Conservation (phyloP, 257 asterid genomes). For the Thymus mandschuricus region DNA sequence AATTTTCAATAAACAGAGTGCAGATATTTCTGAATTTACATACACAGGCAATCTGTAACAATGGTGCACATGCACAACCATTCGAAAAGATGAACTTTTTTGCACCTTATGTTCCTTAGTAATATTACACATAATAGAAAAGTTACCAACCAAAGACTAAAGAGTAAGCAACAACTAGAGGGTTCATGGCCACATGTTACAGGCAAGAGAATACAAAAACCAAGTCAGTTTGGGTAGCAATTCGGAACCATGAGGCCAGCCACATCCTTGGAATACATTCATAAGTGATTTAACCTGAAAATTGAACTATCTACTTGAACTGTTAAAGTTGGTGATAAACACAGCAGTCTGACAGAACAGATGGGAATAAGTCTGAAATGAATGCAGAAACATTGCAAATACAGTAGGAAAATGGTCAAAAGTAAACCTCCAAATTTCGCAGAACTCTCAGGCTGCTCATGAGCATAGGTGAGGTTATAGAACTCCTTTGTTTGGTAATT, state of each 20-base stretch:
- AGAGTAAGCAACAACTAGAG: slow-evolving; percentile 25
- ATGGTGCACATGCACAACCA: slow-evolving; percentile 14
- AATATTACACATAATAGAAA: slow-evolving; percentile 3
- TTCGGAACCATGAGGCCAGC: slow-evolving; percentile 6
- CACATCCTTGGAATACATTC: slow-evolving; percentile 14
- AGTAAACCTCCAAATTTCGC: slow-evolving; percentile 83
- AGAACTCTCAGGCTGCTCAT: slow-evolving; percentile 91
- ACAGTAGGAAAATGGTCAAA: slow-evolving; percentile 27
- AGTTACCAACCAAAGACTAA: slow-evolving; percentile 5
- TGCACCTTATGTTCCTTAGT: slow-evolving; percentile 13
- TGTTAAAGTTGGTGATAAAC: background rate
- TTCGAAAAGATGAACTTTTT: slow-evolving; percentile 7
- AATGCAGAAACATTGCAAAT: slow-evolving; percentile 3
- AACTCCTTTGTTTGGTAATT: slow-evolving; percentile 96
- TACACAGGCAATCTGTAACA: slow-evolving; percentile 25
- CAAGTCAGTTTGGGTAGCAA: slow-evolving; percentile 18
- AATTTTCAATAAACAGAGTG: slow-evolving; percentile 10
- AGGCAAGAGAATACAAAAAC: slow-evolving; percentile 1
- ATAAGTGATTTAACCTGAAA: background rate
- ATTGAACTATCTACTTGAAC: slow-evolving; percentile 20
- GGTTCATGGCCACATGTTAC: slow-evolving; percentile 2
- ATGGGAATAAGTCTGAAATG: slow-evolving; percentile 9
- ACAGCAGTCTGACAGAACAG: slow-evolving; percentile 14
- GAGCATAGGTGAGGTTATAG: slow-evolving; percentile 94
- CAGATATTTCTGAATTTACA: slow-evolving; percentile 25